These are phyloP conservation scores for Cystoderma amianthinum DNA, from an alignment of 768 basidiomycete genomes.

Conservation along the genomic window DNA sequence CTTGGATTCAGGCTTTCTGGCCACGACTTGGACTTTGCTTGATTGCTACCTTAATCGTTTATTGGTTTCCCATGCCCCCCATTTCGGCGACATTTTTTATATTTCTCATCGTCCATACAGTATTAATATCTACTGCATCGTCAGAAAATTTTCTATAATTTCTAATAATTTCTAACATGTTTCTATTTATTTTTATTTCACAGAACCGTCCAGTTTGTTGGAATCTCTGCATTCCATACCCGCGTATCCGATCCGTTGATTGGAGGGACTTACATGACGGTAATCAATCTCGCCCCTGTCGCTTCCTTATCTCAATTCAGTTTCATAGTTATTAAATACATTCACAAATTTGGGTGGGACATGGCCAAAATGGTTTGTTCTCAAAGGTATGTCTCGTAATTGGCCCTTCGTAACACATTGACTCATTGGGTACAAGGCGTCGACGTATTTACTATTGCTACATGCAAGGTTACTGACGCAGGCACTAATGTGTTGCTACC, in stretches of 20 bases:
- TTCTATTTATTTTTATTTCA: not conserved
- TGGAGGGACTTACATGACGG: constrained; percentile 99
- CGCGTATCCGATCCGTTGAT: constrained; percentile 93
- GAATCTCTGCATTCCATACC: constrained; percentile 98
- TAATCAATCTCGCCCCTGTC: constrained; percentile 26
- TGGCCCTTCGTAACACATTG: not conserved
- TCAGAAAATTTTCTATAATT: constrained; percentile 26
- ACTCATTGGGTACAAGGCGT: constrained; percentile 46
- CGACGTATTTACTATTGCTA: constrained; percentile 81
- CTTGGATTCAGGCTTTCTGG: constrained; percentile 92
- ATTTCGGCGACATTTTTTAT: constrained; percentile 72
- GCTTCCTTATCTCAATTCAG: not conserved
- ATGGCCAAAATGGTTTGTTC: constrained; percentile 94
- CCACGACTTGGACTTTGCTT: constrained; percentile 72
- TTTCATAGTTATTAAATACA: constrained; percentile 79
- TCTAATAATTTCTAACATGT: not conserved
- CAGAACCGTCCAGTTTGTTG: constrained; percentile 98
- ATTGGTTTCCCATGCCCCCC: constrained; percentile 76
- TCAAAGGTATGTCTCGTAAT: constrained; percentile 55
- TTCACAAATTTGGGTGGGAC: constrained; percentile 96
- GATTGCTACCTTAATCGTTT: constrained; percentile 70
- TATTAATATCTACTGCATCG: constrained; percentile 81
- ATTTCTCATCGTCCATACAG: constrained; percentile 74
- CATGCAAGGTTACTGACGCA: constrained; percentile 65
- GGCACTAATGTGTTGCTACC: constrained; percentile 41